Conservation (phyloP, 176 grass and related monocot species). For the Miscanthus lutarioriparius region DNA sequence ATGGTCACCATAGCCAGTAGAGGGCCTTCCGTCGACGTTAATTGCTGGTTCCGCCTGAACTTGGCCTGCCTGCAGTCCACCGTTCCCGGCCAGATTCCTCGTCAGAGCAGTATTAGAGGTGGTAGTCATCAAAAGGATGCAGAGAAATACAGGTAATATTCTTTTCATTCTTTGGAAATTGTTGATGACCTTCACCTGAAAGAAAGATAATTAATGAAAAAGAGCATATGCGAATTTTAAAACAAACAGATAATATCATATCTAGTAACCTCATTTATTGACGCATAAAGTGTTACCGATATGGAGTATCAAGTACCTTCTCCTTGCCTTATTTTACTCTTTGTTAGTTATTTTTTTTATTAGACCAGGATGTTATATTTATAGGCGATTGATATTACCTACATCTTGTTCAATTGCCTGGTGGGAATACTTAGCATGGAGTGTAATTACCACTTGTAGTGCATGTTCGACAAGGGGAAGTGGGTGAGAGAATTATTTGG, state of each 20-base stretch:
- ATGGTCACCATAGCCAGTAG: slow-evolving; percentile 32
- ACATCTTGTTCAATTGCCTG: neutral
- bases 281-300: neutral
- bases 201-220: neutral
- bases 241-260: neutral
- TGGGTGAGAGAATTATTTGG: slow-evolving; percentile 1
- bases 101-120: neutral
- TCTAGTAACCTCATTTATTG: neutral
- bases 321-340: neutral
- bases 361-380: slow-evolving; percentile 7
- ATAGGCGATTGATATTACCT: neutral
- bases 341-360: slow-evolving; percentile 9
- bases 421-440: neutral
- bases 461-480: slow-evolving; percentile 14
- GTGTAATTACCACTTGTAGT: neutral
- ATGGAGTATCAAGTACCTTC: neutral
- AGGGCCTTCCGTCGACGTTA: neutral
- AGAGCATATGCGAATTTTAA: neutral
- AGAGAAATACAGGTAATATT: neutral
- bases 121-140: neutral
- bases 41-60: neutral
- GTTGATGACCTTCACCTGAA: neutral
- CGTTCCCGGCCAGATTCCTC: neutral
- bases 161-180: slow-evolving; percentile 9
- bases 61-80: neutral